Conservation (phyloP, 352 stramenopile genomes). For the Pythium scleroteichum region DNA sequence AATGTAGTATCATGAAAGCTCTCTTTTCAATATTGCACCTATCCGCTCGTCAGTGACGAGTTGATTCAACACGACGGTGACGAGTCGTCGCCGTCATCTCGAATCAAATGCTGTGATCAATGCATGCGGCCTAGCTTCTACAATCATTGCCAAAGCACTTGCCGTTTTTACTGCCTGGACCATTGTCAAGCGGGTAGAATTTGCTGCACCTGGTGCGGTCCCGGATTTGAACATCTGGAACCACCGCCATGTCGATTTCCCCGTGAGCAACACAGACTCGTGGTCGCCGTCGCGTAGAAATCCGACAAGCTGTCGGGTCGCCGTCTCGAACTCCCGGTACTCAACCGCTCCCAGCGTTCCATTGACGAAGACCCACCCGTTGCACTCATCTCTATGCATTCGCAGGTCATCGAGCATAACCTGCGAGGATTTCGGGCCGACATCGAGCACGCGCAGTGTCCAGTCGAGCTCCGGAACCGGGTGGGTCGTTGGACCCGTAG, state of each 20-base stretch:
- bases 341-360: constrained; percentile 58
- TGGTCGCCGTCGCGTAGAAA: not conserved
- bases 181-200: constrained; percentile 19
- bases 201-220: too few relatives aligned
- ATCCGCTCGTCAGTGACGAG: too few relatives aligned
- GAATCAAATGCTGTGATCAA: constrained; percentile 32
- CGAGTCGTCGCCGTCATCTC: too few relatives aligned
- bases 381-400: constrained; percentile 3
- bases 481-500: not conserved
- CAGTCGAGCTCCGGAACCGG: constrained; percentile 42
- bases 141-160: constrained; percentile 36
- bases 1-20: constrained; percentile 3
- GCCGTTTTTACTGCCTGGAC: constrained; percentile 36
- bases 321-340: constrained; percentile 47
- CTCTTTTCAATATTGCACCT: too few relatives aligned
- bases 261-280: constrained; percentile 9
- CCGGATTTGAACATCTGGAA: constrained; percentile 1
- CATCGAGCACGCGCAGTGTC: constrained; percentile 60
- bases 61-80: too few relatives aligned
- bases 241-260: constrained; percentile 23
- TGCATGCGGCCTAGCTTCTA: constrained; percentile 46
- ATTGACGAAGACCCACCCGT: constrained; percentile 41
- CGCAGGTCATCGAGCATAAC: constrained; percentile 28
- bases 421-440: constrained; percentile 52
- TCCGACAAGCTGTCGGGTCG: constrained; percentile 36